Conservation (phyloP, 1,284 basidiomycete genomes). For the Pholiota adiposa region DNA sequence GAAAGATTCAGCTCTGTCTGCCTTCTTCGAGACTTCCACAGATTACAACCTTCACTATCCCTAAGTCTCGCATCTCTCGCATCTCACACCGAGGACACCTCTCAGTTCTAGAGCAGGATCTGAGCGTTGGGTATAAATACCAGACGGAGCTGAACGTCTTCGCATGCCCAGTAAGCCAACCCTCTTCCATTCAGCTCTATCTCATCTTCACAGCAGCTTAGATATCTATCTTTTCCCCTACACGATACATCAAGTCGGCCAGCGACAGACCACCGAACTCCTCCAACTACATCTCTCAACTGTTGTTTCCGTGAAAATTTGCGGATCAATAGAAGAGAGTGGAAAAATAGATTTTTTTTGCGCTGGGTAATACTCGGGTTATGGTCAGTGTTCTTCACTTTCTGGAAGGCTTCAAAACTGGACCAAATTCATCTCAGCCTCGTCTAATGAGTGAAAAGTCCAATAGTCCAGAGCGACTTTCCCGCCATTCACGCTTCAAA, state of each 20-base stretch:
- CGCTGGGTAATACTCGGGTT: neutral
- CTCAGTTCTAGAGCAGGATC: neutral
- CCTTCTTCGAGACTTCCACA: neutral
- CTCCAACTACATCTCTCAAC: neutral
- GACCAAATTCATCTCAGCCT: conserved; percentile 13
- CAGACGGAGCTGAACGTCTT: neutral
- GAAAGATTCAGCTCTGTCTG: neutral
- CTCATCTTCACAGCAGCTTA: neutral
- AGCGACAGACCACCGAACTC: neutral
- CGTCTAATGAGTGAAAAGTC: conserved; percentile 12
- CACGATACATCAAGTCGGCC: neutral
- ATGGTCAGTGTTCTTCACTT: conserved; percentile 2
- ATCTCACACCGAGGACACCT: neutral
- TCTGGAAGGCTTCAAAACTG: neutral
- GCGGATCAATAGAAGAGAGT: neutral
- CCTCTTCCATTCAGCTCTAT: neutral
- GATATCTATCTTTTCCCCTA: neutral
- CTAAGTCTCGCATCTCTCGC: neutral
- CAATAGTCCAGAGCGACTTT: conserved; percentile 22
- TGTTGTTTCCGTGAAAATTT: neutral
- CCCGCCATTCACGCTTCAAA: conserved; percentile 24
- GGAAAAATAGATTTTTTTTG: neutral
- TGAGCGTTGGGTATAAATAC: neutral
- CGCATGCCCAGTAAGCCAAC: neutral
- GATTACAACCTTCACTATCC: neutral